Evolutionary conservation across 2,329 filamentous ascomycete species (phyloP).

Genomic region (Trichoderma atroviride): DNA sequence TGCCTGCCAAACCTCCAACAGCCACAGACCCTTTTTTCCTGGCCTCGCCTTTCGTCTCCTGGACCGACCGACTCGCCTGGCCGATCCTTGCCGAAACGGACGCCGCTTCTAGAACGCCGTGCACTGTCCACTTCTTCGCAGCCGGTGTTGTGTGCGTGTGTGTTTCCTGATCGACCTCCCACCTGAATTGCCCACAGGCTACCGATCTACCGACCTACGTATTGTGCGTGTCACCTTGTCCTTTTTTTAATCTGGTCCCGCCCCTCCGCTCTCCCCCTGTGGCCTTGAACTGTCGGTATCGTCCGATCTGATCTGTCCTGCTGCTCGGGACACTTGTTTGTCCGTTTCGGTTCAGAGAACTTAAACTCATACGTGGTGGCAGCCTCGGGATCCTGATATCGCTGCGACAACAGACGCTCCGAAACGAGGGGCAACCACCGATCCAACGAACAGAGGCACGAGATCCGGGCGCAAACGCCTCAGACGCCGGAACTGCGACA

Average conservation of each 20-base stretch:
- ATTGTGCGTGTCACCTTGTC: not conserved
- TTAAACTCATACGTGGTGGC: constrained; percentile 13
- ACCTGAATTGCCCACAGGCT: not conserved
- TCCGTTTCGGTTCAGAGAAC: not conserved
- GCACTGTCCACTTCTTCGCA: constrained; percentile 1
- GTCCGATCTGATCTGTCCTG: not conserved
- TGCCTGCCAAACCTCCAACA: not conserved
- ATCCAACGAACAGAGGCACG: not conserved
- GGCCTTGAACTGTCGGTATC: not conserved
- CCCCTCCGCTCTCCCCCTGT: not conserved
- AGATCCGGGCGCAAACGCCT: not conserved
- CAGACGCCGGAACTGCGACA: not conserved
- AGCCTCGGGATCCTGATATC: not conserved
- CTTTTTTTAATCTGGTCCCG: not conserved
- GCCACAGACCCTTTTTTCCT: not conserved
- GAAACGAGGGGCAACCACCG: not conserved
- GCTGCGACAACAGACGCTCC: not conserved
- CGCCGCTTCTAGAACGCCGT: not conserved
- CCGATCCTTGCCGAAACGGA: not conserved
- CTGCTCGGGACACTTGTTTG: not conserved
- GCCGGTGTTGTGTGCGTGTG: not conserved
- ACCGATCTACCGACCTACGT: not conserved
- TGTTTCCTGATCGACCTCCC: not conserved
- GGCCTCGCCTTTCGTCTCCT: constrained; percentile 5
- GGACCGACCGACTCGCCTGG: not conserved